phyloP scores from a whole-genome alignment of 495 filamentous ascomycete genomes.

The Talaromyces trachyspermus region DNA sequence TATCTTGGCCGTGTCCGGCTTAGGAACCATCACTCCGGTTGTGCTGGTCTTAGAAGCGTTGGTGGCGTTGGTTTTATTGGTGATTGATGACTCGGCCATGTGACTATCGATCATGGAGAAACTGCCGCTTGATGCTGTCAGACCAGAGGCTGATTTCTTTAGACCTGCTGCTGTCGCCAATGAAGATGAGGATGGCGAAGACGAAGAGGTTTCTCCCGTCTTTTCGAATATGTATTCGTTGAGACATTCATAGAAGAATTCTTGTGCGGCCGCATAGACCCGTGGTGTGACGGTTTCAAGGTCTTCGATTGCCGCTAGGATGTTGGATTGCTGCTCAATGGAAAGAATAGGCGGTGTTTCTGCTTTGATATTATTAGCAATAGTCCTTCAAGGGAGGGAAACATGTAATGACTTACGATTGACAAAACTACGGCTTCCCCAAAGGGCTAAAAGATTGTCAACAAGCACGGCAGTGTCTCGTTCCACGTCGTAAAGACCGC shows the following conservation, averaged over 20 bases:
- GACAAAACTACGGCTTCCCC: slow-evolving; percentile 77
- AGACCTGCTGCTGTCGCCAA: slow-evolving; percentile 22
- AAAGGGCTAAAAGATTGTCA: slow-evolving; percentile 71
- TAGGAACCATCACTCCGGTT: slow-evolving; percentile 47
- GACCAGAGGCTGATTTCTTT: slow-evolving; percentile 56
- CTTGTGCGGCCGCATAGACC: slow-evolving; percentile 62
- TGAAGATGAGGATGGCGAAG: not conserved
- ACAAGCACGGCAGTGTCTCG: slow-evolving; percentile 75
- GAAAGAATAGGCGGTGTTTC: slow-evolving; percentile 31
- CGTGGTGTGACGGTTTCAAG: slow-evolving; percentile 64
- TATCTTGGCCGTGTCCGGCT: slow-evolving; percentile 24
- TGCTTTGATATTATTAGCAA: slow-evolving; percentile 15
- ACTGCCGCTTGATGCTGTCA: slow-evolving; percentile 45
- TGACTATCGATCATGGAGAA: slow-evolving; percentile 68
- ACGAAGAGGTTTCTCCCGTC: slow-evolving; percentile 5
- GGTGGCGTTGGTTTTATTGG: slow-evolving; percentile 1
- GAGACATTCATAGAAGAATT: slow-evolving; percentile 54
- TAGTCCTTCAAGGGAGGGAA: not conserved
- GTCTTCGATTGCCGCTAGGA: slow-evolving; percentile 78
- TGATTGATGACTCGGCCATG: slow-evolving; percentile 44
- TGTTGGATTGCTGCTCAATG: slow-evolving; percentile 60
- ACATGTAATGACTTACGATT: slow-evolving; percentile 39
- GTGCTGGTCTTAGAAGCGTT: slow-evolving; percentile 41
- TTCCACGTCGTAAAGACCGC: slow-evolving; percentile 73
- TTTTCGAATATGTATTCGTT: slow-evolving; percentile 31